phyloP scores from a whole-genome alignment of 2,329 filamentous ascomycete species.

The Fusarium sarcochroum region DNA sequence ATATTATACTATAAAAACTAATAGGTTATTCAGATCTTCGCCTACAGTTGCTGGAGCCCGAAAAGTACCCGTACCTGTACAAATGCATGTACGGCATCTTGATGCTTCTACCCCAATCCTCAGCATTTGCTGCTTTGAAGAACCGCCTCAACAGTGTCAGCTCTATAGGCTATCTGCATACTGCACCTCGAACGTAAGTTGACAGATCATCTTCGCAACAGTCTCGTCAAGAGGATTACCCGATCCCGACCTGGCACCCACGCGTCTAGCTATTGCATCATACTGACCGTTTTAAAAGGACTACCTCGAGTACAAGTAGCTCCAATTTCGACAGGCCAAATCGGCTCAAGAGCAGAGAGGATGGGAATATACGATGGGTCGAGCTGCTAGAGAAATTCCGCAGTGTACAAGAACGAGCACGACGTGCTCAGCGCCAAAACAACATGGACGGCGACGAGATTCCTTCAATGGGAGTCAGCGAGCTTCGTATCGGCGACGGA shows the following conservation, averaged over 20 bases:
- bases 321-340: constrained; percentile 80
- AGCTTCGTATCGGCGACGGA: constrained; percentile 60
- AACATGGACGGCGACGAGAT: constrained; percentile 64
- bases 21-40: constrained; percentile 77
- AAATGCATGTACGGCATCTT: constrained; percentile 97
- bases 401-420: constrained; percentile 87
- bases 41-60: constrained; percentile 93
- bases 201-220: not conserved
- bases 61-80: constrained; percentile 94
- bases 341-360: constrained; percentile 84
- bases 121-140: constrained; percentile 95
- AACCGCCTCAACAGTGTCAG: constrained; percentile 97
- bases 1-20: constrained; percentile 1
- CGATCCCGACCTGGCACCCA: not conserved
- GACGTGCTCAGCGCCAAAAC: constrained; percentile 75
- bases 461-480: constrained; percentile 59
- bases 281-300: constrained; percentile 50
- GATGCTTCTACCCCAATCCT: constrained; percentile 98
- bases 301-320: constrained; percentile 62
- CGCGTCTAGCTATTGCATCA: not conserved
- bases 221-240: not conserved
- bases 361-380: constrained; percentile 88
- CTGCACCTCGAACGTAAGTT: constrained; percentile 79
- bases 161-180: constrained; percentile 95
- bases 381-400: constrained; percentile 97